Conservation (phyloP, 805 yeast genomes). For the Pichia paraexigua region DNA sequence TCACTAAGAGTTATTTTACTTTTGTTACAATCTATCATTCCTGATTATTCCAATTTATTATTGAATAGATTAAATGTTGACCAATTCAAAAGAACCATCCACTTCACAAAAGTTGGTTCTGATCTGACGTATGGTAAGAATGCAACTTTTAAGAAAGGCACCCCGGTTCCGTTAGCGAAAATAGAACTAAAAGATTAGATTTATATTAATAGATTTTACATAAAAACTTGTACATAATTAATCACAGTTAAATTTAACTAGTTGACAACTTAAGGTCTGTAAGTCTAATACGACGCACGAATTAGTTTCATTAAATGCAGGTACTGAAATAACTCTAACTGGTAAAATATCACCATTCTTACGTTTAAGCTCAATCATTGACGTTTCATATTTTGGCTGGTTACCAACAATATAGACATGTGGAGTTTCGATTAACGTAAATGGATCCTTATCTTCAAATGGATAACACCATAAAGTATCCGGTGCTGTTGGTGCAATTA, state of each 20-base stretch:
- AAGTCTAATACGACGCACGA: slow-evolving; percentile 56
- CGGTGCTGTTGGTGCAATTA: slow-evolving; percentile 89
- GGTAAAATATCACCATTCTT: slow-evolving; percentile 22
- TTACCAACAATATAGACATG: slow-evolving; percentile 85
- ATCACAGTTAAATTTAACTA: slow-evolving; percentile 30
- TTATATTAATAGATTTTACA: background rate
- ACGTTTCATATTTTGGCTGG: slow-evolving; percentile 54
- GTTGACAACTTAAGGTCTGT: slow-evolving; percentile 45
- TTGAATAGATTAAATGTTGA: slow-evolving; percentile 59
- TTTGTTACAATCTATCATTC: slow-evolving; percentile 65
- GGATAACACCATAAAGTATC: slow-evolving; percentile 93
- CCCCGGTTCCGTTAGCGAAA: slow-evolving; percentile 25
- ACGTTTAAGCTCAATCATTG: slow-evolving; percentile 30
- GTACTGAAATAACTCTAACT: slow-evolving; percentile 57
- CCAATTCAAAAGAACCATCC: slow-evolving; percentile 31
- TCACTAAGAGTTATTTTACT: slow-evolving; percentile 60
- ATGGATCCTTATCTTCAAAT: slow-evolving; percentile 68
- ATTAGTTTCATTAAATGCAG: slow-evolving; percentile 61
- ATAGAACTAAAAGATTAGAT: slow-evolving; percentile 11
- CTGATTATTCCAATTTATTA: slow-evolving; percentile 47
- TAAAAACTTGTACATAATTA: background rate
- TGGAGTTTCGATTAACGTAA: slow-evolving; percentile 70
- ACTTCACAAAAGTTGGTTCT: slow-evolving; percentile 43
- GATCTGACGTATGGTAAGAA: slow-evolving; percentile 56
- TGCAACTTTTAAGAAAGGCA: slow-evolving; percentile 28